Base-by-base conservation (phyloP, 768 basidiomycete species). In the Exsudoporus frostii region DNA sequence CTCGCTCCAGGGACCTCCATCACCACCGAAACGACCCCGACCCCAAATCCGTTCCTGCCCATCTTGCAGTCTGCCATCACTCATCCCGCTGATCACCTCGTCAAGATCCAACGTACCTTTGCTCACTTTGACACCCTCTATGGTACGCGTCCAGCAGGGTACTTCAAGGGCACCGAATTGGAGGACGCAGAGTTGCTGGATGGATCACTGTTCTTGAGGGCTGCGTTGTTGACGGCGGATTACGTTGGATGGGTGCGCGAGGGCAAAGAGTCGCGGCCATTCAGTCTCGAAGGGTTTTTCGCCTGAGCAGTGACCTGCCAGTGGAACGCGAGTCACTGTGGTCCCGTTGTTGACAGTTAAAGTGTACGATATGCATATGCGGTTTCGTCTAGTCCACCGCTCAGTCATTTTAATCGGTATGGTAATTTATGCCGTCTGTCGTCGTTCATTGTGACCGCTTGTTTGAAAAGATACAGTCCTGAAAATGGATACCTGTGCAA, bases 211-310 rank as follows among this genome's bases (percentile, higher is more conserved):
- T 74, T 74, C 54, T 24, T 71, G 54, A 58, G 68, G 50, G 57
- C 57, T 10, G 61, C 72, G 4, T 45, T 69, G 41, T 39, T 74
- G 41, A 71, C 70, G 0, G 58, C 63, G 24, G 64, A 71, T 37
- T 60, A 61, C 24, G 39, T 72, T 10, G 76, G 76, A 13, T 76
- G 74, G 75, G 73, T 65, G 58, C 61, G 73, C 14, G 75, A 78
- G 51, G 75, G 73, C 0, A 24, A 70, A 51, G 53, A 64, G 11
- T 38, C 45, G 14, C 52, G 47, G 8, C 57, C 42, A 1, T 76
- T 70, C 57, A 57, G 66, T 47, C 45, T 61, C 1, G 58, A 67
- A 3, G 71, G 67, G 4, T 70, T 73, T 45, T 65, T 30, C 25
- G 9, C 20, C 17, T 51, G 50, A 62, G 30, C 24, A 0, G 8